Evolutionary conservation across 2,329 filamentous ascomycete species (phyloP), one percentile per base, ranked within the genome.

Genomic region (Phyllosticta capitalensis): DNA sequence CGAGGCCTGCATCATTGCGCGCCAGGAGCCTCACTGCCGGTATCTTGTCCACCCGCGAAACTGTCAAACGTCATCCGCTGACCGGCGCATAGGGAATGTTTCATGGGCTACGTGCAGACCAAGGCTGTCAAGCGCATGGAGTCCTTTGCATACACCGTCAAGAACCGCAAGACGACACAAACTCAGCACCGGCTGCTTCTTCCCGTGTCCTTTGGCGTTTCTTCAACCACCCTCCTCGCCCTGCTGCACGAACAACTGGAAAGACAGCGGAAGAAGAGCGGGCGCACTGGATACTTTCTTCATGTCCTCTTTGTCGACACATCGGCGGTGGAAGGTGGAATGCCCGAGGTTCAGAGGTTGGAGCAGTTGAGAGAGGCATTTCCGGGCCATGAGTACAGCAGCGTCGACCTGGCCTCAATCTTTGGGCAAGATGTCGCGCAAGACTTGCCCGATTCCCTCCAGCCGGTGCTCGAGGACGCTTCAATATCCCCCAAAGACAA

Each of bases 41-140:
- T 84, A 70, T 65, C 67, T 7, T 48, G 52, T 20, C 54, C 61
- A 54, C 55, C 24, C 14, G 38, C 28, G 56, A 60, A 38, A 12
- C 10, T 48, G 54, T 54, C 19, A 49, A 22, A 14, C 30, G n/a
- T 38, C 52, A n/a, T 30, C 22, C 21, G 58, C 56, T 60, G 9
- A 61, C 50, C 9, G 51, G n/a, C 9, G 30, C 48, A 30, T 65
- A 90, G 87, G 59, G 75, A 80, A 63, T 97, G 94, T 75, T 96
- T 92, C 74, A 77, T 81, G 61, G 81, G 82, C 67, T 96, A 91
- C 76, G 80, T 95, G 59, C 79, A 83, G 61, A 85, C 83, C 64
- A 97, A 97, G 74, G 81, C 86, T 62, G 81, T 90, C 65, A 92
- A 92, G 73, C 88, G 91, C 54, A 83, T 88, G 76, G 84, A 87